Base-by-base conservation (phyloP, 2,329 filamentous ascomycete genomes). In the Alternaria incomplexa region DNA sequence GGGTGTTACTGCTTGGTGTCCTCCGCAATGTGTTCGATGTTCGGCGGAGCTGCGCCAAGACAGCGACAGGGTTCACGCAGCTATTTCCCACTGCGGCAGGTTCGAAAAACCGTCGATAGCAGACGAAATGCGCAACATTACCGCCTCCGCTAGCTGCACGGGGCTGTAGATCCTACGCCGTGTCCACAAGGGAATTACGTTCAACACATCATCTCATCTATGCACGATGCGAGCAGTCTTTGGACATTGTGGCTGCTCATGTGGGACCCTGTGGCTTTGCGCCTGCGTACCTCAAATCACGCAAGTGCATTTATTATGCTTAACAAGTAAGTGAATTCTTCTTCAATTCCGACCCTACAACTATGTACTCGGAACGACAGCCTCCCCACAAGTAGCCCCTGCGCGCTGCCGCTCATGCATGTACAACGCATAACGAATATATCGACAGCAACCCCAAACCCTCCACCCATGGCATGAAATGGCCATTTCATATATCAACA, bases 331-430 rank as follows among this genome's bases (percentile, higher is more conserved):
- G 52, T 70, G 20, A 64, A 73, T 63, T 74, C 36, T 76, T 74
- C 73, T 63, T 71, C 67, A 56, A 69, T 73, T 74, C 69, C 67
- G 59, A 63, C 56, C 64, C 64, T 68, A 68, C 65, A 58, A 66
- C 70, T 77, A 77, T 77, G 67, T 77, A 77, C 74, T 61, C 63
- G 56, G 62, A 67, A 71, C 58, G 64, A 45, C 45, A 54, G 57
- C 72, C 69, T 76, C 71, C 72, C 71, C 73, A 75, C 75, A 73
- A 72, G 62, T 63, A 63, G 67, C 64, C 26, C 52, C 57, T 63
- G 50, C 66, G 62, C 56, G 52, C 25, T 56, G 25, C 45, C 48
- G 28, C 36, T 61, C 54, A 68, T 69, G 62, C 61, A 68, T 66
- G 58, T 62, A 61, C 61, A 61, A 63, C 63, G 68, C 66, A 63